A percentile compares a stretch with the other conserved stretches of the same genome.
Conservation (phyloP, 495 filamentous ascomycete species). For the Talaromyces ruber region DNA sequence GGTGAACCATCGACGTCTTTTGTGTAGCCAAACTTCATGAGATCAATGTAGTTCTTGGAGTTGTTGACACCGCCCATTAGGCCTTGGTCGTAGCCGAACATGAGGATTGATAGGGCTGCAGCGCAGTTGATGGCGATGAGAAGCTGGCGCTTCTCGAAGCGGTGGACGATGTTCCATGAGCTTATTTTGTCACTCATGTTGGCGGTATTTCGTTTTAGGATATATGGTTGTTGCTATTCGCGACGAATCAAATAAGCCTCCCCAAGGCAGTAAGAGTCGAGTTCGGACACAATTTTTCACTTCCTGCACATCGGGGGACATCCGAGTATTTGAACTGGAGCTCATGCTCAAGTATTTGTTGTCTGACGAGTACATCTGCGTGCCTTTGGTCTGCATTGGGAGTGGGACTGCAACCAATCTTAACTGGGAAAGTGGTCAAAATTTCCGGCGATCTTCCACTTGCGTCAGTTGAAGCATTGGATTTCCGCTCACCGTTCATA, state of each 20-base stretch:
- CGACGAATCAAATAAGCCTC: not conserved
- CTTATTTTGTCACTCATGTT: constrained; percentile 39
- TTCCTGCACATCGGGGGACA: not conserved
- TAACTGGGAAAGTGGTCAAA: not conserved
- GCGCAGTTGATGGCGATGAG: constrained; percentile 58
- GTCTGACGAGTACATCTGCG: not conserved
- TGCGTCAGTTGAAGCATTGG: not conserved
- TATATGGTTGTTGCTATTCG: not conserved
- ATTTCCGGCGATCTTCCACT: not conserved
- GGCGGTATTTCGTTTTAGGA: not conserved
- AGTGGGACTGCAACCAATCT: not conserved
- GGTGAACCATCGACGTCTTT: constrained; percentile 33
- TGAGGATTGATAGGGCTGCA: constrained; percentile 51
- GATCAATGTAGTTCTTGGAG: constrained; percentile 51
- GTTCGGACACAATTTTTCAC: not conserved
- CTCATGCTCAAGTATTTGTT: not conserved
- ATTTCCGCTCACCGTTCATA: not conserved
- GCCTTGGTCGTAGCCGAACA: constrained; percentile 61
- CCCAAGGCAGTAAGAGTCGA: not conserved
- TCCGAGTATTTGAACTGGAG: not conserved
- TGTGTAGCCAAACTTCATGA: constrained; percentile 58
- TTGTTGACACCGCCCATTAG: constrained; percentile 73
- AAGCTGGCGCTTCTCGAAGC: constrained; percentile 52
- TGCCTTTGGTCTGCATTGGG: not conserved
- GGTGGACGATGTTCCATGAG: constrained; percentile 50